Evolutionary conservation across 2,329 filamentous ascomycete genomes (phyloP).

Genomic region (Cladorrhinum sp.): DNA sequence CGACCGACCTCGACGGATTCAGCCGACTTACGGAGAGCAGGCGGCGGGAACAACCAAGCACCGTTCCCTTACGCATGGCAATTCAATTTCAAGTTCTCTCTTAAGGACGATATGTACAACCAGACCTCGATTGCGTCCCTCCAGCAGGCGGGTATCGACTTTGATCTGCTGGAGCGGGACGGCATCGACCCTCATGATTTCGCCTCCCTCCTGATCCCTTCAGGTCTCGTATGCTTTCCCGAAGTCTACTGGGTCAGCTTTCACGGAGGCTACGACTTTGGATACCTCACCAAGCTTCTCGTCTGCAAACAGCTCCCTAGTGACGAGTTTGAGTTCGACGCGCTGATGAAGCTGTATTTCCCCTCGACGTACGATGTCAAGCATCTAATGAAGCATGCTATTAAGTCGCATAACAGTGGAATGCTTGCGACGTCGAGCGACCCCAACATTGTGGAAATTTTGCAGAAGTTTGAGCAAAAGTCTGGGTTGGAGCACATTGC

Average conservation of each 20-base stretch:
- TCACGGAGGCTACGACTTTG: constrained; percentile 97
- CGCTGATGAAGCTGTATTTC: constrained; percentile 88
- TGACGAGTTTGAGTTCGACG: constrained; percentile 85
- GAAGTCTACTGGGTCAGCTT: constrained; percentile 96
- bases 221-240: constrained; percentile 82
- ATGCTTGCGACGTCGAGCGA: constrained; percentile 64
- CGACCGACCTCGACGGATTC: constrained; percentile 53
- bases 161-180: constrained; percentile 75
- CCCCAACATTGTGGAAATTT: constrained; percentile 65
- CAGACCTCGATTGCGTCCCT: constrained; percentile 91
- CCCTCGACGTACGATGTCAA: constrained; percentile 94
- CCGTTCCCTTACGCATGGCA: constrained; percentile 90
- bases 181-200: constrained; percentile 91
- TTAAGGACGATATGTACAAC: constrained; percentile 96
- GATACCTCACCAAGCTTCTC: constrained; percentile 92
- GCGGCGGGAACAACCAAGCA: constrained; percentile 32
- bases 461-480: constrained; percentile 84
- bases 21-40: constrained; percentile 40
- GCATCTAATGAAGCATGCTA: constrained; percentile 89
- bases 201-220: constrained; percentile 84
- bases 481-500: constrained; percentile 91
- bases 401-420: constrained; percentile 62
- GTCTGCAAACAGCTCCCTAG: constrained; percentile 79
- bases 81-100: constrained; percentile 97
- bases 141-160: constrained; percentile 89